Evolutionary conservation across 192 early-diverging fungal genomes (phyloP).

Genomic region (Linnemannia zychae): DNA sequence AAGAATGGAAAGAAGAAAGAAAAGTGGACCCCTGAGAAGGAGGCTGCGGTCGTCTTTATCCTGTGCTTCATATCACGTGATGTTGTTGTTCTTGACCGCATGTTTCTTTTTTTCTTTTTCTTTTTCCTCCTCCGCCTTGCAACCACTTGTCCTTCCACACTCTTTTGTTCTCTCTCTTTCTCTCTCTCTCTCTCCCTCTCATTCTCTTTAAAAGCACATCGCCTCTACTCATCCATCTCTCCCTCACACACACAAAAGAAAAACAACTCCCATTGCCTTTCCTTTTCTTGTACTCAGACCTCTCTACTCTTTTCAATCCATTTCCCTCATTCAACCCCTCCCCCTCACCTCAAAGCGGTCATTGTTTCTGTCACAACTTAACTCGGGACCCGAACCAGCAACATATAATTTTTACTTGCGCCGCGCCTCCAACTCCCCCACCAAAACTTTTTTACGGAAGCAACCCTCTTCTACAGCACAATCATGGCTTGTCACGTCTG

Average conservation of each 20-base stretch:
- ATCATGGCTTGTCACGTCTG: constrained; percentile 70
- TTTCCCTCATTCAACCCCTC: not conserved
- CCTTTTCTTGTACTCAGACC: not conserved
- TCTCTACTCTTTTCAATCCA: not conserved
- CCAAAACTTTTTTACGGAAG: not conserved
- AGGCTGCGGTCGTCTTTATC: not conserved
- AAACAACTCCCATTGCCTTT: not conserved
- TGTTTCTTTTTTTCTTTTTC: not conserved
- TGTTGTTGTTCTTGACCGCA: constrained; percentile 3
- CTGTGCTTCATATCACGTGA: not conserved
- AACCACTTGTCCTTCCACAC: not conserved
- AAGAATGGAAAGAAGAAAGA: not conserved
- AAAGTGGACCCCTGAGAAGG: not conserved
- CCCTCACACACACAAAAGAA: not conserved
- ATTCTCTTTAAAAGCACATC: not conserved
- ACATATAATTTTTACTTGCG: not conserved
- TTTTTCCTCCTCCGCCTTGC: not conserved
- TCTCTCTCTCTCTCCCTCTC: not conserved
- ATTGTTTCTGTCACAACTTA: no score
- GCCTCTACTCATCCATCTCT: not conserved
- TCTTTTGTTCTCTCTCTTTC: no score
- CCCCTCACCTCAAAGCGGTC: not conserved
- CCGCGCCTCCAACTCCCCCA: constrained; percentile 3
- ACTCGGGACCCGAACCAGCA: not conserved
- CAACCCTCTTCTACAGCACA: not conserved